Base-by-base conservation (phyloP, 2,329 filamentous ascomycete genomes). In the Ceratocystis cubensis region DNA sequence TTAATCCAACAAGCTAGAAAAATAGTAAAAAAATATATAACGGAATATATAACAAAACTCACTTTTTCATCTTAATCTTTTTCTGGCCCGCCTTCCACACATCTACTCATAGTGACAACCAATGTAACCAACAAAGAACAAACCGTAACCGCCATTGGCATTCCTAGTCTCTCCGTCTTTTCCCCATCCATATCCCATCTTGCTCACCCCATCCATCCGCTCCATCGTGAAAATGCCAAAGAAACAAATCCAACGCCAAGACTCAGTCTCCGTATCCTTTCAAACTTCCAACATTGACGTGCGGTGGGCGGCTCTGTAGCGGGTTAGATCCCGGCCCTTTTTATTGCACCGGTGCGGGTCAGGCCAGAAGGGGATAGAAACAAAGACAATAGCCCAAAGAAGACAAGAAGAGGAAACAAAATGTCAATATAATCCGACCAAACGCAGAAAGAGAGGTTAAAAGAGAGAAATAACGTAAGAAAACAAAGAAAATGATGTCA, bases 361-460 rank as follows among this genome's bases (percentile, higher is more conserved):
- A 53, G 22, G 22, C 48, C 15, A 28, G 48, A 53, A 25, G 20
- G 48, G 37, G 20, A 64, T 46, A 50, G 62, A 28, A 66, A 53
- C 62, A 66, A 56, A 66, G 30, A 57, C 15, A 41, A 66, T 33
- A 10, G 50, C 28, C 20, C 64, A 25, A 62, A 64, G 17, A 33
- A 53, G 8, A 53, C 37, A 41, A 41, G 33, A 56, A 64, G 64
- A 64, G 30, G 63, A 62, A 68, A 45, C 61, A 56, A 63, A 62
- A 57, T 61, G 62, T 63, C 57, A 66, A 66, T 64, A 56, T 64
- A 63, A 67, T 33, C 41, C 44, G 65, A 28, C 61, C 37, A 57
- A 50, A 17, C 53, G 33, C 17, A 66, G 25, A 37, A 45, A 62
- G 20, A 63, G 25, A 33, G 48, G 28, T 25, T 25, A 61, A 65